Percentiles rank a stretch among this genome's conserved stretches.
Conservation (phyloP, 176 grass and related monocot genomes). For the Alopecurus myosuroides region DNA sequence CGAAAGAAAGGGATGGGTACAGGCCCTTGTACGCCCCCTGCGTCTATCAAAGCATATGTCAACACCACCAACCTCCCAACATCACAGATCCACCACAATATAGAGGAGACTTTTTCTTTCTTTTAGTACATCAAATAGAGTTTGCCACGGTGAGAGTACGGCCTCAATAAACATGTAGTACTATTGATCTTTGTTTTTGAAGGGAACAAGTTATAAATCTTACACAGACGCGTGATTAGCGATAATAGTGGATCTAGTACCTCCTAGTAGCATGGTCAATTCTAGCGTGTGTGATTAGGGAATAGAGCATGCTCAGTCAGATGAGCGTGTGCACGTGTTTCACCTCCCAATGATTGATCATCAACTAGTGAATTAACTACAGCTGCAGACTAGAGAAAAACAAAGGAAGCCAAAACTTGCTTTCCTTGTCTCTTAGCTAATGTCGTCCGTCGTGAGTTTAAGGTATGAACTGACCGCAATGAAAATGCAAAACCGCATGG, state of each 20-base stretch:
- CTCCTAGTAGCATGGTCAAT: background rate
- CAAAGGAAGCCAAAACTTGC: background rate
- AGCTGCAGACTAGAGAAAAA: background rate
- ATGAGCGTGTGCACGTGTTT: background rate
- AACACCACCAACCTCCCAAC: background rate
- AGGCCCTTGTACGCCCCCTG: background rate
- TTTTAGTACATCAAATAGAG: no score
- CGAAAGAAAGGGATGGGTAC: background rate
- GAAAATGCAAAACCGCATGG: slow-evolving; percentile 11
- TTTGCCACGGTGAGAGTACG: no score
- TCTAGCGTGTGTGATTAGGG: background rate
- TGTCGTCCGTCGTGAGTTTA: background rate
- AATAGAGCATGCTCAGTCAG: background rate
- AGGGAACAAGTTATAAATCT: background rate
- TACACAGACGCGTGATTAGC: background rate
- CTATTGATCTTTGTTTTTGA: background rate
- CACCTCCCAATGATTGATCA: background rate
- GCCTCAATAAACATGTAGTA: no score
- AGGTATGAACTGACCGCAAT: background rate
- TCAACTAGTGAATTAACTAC: background rate
- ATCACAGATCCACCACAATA: background rate
- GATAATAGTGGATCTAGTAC: background rate
- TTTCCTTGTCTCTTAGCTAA: no score
- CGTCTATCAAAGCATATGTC: background rate
- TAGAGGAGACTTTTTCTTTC: background rate